Conservation (phyloP, 2,329 filamentous ascomycete species). For the Colletotrichum euphorbiae region DNA sequence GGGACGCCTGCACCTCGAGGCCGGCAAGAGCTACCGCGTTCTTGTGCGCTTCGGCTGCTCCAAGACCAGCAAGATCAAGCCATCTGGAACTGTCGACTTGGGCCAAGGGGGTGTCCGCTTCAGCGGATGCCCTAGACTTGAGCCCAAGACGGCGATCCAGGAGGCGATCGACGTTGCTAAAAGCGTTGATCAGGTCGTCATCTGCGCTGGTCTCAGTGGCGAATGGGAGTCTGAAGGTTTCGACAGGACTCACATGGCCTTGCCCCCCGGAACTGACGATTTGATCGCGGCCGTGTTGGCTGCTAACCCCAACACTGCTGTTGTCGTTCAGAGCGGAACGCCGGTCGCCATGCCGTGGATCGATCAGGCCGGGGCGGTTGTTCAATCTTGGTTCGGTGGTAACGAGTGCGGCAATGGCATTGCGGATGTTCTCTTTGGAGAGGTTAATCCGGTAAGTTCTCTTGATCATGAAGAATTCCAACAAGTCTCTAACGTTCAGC, state of each 20-base stretch:
- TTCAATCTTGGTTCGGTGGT: slow-evolving; percentile 46
- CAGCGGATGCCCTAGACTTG: slow-evolving; percentile 43
- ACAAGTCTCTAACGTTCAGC: background rate
- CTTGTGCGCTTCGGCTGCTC: slow-evolving; percentile 46
- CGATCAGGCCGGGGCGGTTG: slow-evolving; percentile 54
- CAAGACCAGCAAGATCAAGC: slow-evolving; percentile 45
- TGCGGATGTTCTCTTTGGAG: slow-evolving; percentile 45
- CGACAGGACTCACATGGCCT: slow-evolving; percentile 75
- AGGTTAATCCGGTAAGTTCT: slow-evolving; percentile 53
- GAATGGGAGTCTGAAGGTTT: slow-evolving; percentile 62
- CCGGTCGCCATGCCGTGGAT: slow-evolving; percentile 64
- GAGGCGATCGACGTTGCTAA: slow-evolving; percentile 55
- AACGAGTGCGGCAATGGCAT: slow-evolving; percentile 45
- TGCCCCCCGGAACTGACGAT: slow-evolving; percentile 69
- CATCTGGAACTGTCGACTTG: slow-evolving; percentile 45
- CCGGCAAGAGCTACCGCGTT: slow-evolving; percentile 48
- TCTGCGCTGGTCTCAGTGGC: slow-evolving; percentile 66
- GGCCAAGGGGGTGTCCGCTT: slow-evolving; percentile 46
- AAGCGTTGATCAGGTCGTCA: slow-evolving; percentile 68
- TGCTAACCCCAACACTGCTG: slow-evolving; percentile 67
- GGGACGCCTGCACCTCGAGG: slow-evolving; percentile 43
- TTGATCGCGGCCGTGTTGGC: slow-evolving; percentile 66
- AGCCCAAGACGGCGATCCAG: slow-evolving; percentile 39
- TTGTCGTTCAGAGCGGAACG: slow-evolving; percentile 71
- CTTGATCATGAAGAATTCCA: fast-evolving